Base-by-base conservation (phyloP, 768 basidiomycete species). In the Kwoniella shandongensis region DNA sequence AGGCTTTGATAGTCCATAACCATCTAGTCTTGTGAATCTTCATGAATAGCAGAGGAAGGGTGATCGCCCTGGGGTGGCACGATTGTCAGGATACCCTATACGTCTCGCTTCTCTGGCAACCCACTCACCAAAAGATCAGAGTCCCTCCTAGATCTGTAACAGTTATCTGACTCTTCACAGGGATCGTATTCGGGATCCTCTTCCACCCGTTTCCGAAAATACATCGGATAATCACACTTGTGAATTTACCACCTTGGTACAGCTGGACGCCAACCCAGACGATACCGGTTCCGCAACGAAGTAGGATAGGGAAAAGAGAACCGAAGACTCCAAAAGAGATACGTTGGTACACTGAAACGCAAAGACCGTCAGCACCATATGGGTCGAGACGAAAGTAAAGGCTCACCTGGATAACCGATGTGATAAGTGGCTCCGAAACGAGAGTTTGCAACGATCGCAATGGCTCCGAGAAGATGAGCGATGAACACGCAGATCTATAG, bases 21-120 rank as follows among this genome's bases (percentile, higher is more conserved):
- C 36, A 47, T 15, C 61, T 18, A 18, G 51, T 57, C 41, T 62
- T 62, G 55, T 62, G 61, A 5, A 62, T 22, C 27, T 52, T 36
- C 30, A 62, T 46, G 50, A 44, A 62, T 4, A 62, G 44, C 5
- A 55, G 32, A 1, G 61, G 61, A 20, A 56, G 20, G 3, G 61
- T 53, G 26, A 62, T 40, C 7, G 44, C 36, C 45, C 44, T 56
- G n/a, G n/a, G n/a, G n/a, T n/a, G n/a, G n/a, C n/a, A 32, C 32
- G 13, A 32, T 17, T 22, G 20, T 20, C 20, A 27, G 23, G 3
- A 20, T 38, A 47, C 13, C 7, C 32, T 6, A 32, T 32, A 13
- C 13, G 13, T 13, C 13, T 6, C 32, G 13, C 32, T 6, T 18
- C 20, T 2, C 26, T 36, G 22, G 35, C 22, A 22, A 40, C 22